Percentiles rank a stretch among this genome's conserved stretches.
These are phyloP conservation scores for Coemansia sp. DNA, from an alignment of 192 early-diverging fungal species.

Conservation along the genomic window DNA sequence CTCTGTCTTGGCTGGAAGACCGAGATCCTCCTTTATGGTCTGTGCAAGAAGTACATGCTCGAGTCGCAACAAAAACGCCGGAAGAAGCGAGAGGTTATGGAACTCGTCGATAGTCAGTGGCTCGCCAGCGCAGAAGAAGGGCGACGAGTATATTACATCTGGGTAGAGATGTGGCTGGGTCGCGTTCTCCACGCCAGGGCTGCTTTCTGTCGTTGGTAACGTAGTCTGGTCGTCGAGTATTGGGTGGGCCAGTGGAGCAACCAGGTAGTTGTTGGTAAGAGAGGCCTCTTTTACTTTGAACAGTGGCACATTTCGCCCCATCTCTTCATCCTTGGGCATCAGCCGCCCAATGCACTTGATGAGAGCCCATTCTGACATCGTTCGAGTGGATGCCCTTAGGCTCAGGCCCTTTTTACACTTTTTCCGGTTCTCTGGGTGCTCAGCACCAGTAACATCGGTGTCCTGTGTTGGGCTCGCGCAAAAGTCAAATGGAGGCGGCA, in stretches of 20 bases:
- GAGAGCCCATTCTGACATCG: conserved; percentile 26
- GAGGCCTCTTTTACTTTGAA: conserved; percentile 20
- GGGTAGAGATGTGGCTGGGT: conserved; percentile 11
- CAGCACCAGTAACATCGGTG: neutral
- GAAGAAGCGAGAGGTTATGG: conserved; percentile 57
- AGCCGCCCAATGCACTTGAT: conserved; percentile 26
- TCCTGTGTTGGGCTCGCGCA: neutral
- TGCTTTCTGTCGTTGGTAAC: neutral
- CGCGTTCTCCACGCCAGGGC: neutral
- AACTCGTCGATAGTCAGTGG: conserved; percentile 20
- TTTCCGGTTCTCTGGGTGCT: neutral
- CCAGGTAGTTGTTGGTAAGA: conserved; percentile 34
- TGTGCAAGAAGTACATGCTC: conserved; percentile 60
- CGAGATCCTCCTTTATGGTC: conserved; percentile 49
- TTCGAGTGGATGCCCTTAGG: neutral
- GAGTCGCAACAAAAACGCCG: conserved; percentile 64
- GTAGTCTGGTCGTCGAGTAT: neutral
- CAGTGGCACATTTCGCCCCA: conserved; percentile 29
- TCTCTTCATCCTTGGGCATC: conserved; percentile 9
- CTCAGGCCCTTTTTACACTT: conserved; percentile 3
- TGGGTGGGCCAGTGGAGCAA: neutral
- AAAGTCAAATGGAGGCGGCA: neutral
- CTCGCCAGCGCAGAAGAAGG: conserved; percentile 46
- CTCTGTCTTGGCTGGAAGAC: conserved; percentile 46
- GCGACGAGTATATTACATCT: conserved; percentile 41